Base-by-base conservation (phyloP, 106 monocot genomes). In the Gastrodia elata region DNA sequence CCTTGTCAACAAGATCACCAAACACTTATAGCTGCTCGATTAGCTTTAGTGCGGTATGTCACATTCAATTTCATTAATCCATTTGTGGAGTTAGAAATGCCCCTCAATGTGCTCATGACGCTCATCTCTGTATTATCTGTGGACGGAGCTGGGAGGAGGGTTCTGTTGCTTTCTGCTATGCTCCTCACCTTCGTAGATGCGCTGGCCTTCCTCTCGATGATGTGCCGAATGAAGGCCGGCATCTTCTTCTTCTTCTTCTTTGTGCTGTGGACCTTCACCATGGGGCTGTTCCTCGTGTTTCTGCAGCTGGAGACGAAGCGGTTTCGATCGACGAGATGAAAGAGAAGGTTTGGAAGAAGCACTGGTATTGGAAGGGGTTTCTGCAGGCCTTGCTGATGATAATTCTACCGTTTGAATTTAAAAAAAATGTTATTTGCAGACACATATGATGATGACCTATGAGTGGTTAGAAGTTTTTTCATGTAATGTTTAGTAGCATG, bases 181-280 rank as follows among this genome's bases (percentile, higher is more conserved):
- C 72, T 81, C 64, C 76, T 76, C 81, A 81, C 81, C 61, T 81
- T 81, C 65, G 18, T 81, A 48, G 76, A 76, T 24, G 81, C 81
- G 4, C 81, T 76, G 24, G 75, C 75, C 10, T 81, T 81, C 69
- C 81, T 81, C 4, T 81, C 81, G 39, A 81, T 81, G 81, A 72
- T 81, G 81, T 81, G 81, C 38, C 76, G 72, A 49, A 76, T 81
- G 81, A 38, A 32, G 18, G 44, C 81, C 10, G 42, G 38, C 15
- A 81, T 81, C 48, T 81, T 81, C 81, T 76, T 81, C 48, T 81
- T 81, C 81, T 76, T 81, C 48, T 81, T 81, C 76, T 81, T 81
- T 30, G 70, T 76, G 0, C 76, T 26, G 2, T 81, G 81, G 81
- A 81, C 76, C 3, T 37, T 81, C 14, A 14, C 39, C 65, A 81